phyloP scores from a whole-genome alignment of 2,329 filamentous ascomycete species.

The Beauveria medogensis region DNA sequence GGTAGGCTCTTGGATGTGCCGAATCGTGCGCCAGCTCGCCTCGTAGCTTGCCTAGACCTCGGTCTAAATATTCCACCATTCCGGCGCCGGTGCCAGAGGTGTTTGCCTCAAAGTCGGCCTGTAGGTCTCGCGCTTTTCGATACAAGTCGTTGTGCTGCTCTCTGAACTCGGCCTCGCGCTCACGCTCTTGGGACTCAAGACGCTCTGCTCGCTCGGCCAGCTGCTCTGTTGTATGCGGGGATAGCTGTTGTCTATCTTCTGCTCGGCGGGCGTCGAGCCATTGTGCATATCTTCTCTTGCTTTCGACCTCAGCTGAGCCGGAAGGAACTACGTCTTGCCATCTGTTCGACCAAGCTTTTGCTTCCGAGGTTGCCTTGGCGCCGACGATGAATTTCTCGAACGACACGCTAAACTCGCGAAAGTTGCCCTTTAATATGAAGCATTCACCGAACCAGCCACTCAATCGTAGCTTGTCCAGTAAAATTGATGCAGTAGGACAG shows the following conservation, averaged over 20 bases:
- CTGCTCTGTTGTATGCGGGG: constrained; percentile 30
- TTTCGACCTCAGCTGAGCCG: constrained; percentile 17
- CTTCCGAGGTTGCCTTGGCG: constrained; percentile 31
- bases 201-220: constrained; percentile 32
- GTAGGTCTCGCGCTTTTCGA: constrained; percentile 33
- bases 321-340: constrained; percentile 13
- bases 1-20: neutral
- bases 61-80: constrained; percentile 41
- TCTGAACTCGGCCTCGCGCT: constrained; percentile 42
- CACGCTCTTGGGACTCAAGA: constrained; percentile 37
- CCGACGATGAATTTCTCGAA: constrained; percentile 44
- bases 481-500: constrained; percentile 38
- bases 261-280: constrained; percentile 37
- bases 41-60: constrained; percentile 37
- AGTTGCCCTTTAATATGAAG: constrained; percentile 49
- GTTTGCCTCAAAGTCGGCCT: constrained; percentile 20
- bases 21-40: constrained; percentile 11
- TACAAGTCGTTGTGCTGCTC: constrained; percentile 37
- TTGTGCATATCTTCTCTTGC: constrained; percentile 33
- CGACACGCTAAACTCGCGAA: constrained; percentile 44
- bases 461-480: constrained; percentile 37
- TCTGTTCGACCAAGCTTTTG: constrained; percentile 30
- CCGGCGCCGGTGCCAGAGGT: constrained; percentile 36
- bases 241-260: constrained; percentile 32
- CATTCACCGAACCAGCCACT: constrained; percentile 43